Percentiles rank a stretch among this genome's conserved stretches.
Evolutionary conservation across 257 asterid species (phyloP).

Genomic region (Verbena officinalis): DNA sequence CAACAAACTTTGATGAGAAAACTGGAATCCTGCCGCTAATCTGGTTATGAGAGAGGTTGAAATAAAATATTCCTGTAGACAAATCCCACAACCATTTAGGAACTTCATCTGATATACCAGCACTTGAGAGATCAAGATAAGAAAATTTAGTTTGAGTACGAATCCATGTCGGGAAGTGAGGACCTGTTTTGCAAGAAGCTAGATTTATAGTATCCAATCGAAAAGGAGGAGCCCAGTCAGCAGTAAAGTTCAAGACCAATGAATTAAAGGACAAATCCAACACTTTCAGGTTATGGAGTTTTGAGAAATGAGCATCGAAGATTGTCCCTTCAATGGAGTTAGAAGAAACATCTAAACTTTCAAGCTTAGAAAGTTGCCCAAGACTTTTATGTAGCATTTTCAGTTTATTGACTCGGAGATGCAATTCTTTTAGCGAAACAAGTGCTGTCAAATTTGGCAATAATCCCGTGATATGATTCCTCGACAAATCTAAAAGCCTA

Average conservation of each 20-base stretch:
- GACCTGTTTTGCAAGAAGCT: slow-evolving; percentile 36
- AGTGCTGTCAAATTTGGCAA: slow-evolving; percentile 23
- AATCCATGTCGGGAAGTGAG: slow-evolving; percentile 45
- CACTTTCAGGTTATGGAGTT: slow-evolving; percentile 27
- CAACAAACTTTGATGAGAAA: neutral
- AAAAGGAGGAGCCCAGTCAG: slow-evolving; percentile 37
- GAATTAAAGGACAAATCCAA: slow-evolving; percentile 35
- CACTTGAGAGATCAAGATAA: slow-evolving; percentile 36
- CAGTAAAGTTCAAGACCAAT: slow-evolving; percentile 18
- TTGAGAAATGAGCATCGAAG: slow-evolving; percentile 25
- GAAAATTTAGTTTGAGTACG: slow-evolving; percentile 27
- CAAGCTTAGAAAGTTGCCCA: slow-evolving; percentile 24
- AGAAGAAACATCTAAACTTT: neutral
- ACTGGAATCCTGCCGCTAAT: slow-evolving; percentile 35
- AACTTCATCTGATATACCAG: slow-evolving; percentile 30
- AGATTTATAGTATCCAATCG: slow-evolving; percentile 16
- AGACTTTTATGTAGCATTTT: slow-evolving; percentile 19
- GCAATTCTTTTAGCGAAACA: neutral
- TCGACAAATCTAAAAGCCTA: neutral
- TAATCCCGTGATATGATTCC: slow-evolving; percentile 27
- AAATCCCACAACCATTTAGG: slow-evolving; percentile 46
- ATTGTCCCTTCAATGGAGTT: slow-evolving; percentile 37
- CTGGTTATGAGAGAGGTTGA: slow-evolving; percentile 44
- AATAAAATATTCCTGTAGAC: neutral
- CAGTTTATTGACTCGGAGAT: slow-evolving; percentile 1